A percentile compares a stretch with the other conserved stretches of the same genome.
Conservation (phyloP, 495 filamentous ascomycete species). For the Bombardia bombarda region DNA sequence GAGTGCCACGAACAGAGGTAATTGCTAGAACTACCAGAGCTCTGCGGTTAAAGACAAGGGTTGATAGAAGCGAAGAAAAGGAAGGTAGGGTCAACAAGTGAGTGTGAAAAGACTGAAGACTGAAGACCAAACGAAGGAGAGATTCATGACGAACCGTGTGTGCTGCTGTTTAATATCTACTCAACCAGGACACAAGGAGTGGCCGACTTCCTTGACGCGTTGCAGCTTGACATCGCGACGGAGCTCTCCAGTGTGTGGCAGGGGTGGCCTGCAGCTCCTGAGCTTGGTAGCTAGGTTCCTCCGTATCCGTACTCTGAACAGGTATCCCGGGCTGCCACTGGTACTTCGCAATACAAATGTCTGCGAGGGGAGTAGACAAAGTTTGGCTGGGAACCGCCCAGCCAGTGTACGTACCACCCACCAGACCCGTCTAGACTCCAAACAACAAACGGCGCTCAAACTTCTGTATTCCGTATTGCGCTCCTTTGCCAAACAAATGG, state of each 20-base stretch:
- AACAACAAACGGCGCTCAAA: too few relatives aligned
- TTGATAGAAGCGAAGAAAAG: slow-evolving; percentile 15
- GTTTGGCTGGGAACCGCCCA: too few relatives aligned
- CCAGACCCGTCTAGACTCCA: too few relatives aligned
- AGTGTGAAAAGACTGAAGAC: slow-evolving; percentile 32
- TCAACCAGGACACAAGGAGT: not conserved
- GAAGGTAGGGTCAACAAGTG: slow-evolving; percentile 31
- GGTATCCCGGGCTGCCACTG: too few relatives aligned
- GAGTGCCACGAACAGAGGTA: slow-evolving; percentile 17
- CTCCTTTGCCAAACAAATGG: too few relatives aligned
- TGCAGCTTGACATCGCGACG: slow-evolving; percentile 12
- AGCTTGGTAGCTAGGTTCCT: too few relatives aligned
- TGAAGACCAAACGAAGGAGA: slow-evolving; percentile 24
- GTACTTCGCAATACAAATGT: too few relatives aligned
- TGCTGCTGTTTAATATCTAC: slow-evolving; percentile 17
- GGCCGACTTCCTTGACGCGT: slow-evolving; percentile 3
- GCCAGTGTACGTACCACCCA: too few relatives aligned
- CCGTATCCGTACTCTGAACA: too few relatives aligned
- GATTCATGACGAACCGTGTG: slow-evolving; percentile 3
- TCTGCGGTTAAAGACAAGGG: slow-evolving; percentile 30
- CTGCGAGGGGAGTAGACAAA: too few relatives aligned
- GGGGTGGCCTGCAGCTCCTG: not conserved
- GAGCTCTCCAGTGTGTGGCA: slow-evolving; percentile 11
- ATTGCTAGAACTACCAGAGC: slow-evolving; percentile 46
- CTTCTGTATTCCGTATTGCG: too few relatives aligned